These are phyloP conservation scores for Alternaria conjuncta DNA, from an alignment of 2,329 filamentous ascomycete genomes.

Conservation along the genomic window DNA sequence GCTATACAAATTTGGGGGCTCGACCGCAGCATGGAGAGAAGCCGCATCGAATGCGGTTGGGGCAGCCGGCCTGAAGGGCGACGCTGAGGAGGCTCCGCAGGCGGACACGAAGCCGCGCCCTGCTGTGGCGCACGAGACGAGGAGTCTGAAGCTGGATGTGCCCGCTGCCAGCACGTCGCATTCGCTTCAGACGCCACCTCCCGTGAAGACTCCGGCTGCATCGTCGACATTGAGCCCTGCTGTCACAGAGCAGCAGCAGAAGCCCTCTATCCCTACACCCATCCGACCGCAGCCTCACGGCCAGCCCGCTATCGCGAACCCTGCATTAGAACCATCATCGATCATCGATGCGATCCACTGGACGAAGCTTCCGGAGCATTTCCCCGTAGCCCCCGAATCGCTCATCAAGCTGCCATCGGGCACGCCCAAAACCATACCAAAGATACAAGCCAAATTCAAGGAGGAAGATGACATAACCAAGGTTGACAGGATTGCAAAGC, in stretches of 20 bases:
- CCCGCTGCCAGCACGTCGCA: slow-evolving; percentile 37
- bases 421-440: slow-evolving; percentile 71
- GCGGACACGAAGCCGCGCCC: slow-evolving; percentile 29
- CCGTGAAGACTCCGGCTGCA: slow-evolving; percentile 26
- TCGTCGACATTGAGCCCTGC: slow-evolving; percentile 18
- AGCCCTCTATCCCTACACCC: slow-evolving; percentile 27
- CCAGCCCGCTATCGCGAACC: slow-evolving; percentile 24
- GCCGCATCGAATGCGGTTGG: slow-evolving; percentile 29
- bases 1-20: slow-evolving; percentile 60
- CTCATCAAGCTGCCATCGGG: slow-evolving; percentile 79
- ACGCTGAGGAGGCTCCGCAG: slow-evolving; percentile 20
- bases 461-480: slow-evolving; percentile 61
- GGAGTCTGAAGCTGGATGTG: slow-evolving; percentile 39
- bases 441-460: slow-evolving; percentile 77
- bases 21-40: slow-evolving; percentile 50
- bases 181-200: slow-evolving; percentile 37
- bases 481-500: slow-evolving; percentile 67
- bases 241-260: slow-evolving; percentile 14
- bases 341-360: slow-evolving; percentile 65
- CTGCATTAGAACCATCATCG: slow-evolving; percentile 25
- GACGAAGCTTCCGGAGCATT: slow-evolving; percentile 76
- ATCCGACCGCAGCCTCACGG: slow-evolving; percentile 17
- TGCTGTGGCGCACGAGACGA: slow-evolving; percentile 41
- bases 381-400: slow-evolving; percentile 73
- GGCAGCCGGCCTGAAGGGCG: slow-evolving; percentile 25